Evolutionary conservation across 306 rosid genomes (phyloP).

Genomic region (Luffa acutangula): DNA sequence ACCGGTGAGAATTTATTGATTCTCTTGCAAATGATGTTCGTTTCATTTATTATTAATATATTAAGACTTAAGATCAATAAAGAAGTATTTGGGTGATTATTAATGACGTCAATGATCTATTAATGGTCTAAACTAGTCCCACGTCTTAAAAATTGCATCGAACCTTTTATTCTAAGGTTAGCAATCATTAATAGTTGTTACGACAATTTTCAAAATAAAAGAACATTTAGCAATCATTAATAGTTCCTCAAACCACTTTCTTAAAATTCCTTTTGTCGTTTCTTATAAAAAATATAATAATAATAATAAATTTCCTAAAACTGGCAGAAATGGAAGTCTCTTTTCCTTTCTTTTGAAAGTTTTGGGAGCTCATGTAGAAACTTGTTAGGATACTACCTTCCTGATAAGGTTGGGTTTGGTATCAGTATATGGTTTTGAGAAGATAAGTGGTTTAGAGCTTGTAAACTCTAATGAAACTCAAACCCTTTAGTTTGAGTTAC

Average conservation of each 20-base stretch:
- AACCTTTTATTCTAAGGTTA: neutral
- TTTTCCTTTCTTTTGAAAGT: neutral
- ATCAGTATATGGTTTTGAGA: neutral
- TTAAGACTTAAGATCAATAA: neutral
- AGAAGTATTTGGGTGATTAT: neutral
- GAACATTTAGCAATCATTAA: too few relatives aligned
- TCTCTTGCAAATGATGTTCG: neutral
- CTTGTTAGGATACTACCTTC: neutral
- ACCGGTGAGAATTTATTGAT: conserved; percentile 31
- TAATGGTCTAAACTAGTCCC: neutral
- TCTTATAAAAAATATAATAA: too few relatives aligned
- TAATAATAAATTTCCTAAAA: neutral
- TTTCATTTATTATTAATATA: neutral
- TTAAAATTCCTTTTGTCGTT: too few relatives aligned
- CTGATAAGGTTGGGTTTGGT: neutral
- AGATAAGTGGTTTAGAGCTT: neutral
- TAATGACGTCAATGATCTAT: neutral
- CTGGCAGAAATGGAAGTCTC: neutral
- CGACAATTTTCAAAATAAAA: too few relatives aligned
- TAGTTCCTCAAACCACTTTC: too few relatives aligned
- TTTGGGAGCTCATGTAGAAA: neutral
- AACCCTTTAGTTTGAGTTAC: neutral
- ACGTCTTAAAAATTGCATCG: neutral
- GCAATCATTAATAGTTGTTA: neutral
- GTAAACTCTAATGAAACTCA: neutral